Conservation (phyloP, 2,329 filamentous ascomycete genomes). For the Pyrenophora seminiperda region DNA sequence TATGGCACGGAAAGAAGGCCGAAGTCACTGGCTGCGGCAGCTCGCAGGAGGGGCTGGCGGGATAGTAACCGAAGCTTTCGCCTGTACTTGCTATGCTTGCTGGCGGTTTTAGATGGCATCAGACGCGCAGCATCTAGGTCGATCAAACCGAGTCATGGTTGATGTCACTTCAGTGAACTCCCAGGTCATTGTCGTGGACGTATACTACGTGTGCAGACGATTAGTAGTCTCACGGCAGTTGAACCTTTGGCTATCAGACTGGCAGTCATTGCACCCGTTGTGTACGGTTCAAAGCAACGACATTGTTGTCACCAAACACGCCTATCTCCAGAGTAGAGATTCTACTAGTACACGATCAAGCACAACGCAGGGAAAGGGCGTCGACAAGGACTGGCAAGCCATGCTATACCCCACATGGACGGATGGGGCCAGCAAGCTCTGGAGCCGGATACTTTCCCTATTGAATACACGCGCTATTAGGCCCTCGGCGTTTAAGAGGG, state of each 20-base stretch:
- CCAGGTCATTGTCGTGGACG: not conserved
- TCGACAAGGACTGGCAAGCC: constrained; percentile 4
- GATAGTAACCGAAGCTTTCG: not conserved
- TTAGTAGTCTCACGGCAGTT: constrained; percentile 1
- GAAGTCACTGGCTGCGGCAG: not conserved
- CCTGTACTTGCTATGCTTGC: no score
- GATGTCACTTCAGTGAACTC: constrained; percentile 4
- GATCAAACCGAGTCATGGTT: not conserved
- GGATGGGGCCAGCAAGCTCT: constrained; percentile 1
- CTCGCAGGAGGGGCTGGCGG: not conserved
- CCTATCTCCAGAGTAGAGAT: constrained; percentile 1
- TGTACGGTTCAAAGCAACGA: constrained; percentile 4
- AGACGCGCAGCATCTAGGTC: constrained; percentile 2
- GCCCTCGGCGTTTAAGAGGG: constrained; percentile 3
- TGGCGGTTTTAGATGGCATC: not conserved
- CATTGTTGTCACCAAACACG: not conserved
- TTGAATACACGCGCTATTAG: constrained; percentile 7
- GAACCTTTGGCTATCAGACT: not conserved
- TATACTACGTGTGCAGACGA: not conserved
- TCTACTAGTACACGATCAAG: not conserved
- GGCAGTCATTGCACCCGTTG: not conserved
- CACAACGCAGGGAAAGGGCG: constrained; percentile 11
- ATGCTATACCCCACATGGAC: constrained; percentile 14
- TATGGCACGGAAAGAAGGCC: not conserved
- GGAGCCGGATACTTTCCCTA: constrained; percentile 7